A percentile compares a stretch with the other conserved stretches of the same genome.
Conservation (phyloP, 306 rosid genomes). For the Styphnolobium japonicum region DNA sequence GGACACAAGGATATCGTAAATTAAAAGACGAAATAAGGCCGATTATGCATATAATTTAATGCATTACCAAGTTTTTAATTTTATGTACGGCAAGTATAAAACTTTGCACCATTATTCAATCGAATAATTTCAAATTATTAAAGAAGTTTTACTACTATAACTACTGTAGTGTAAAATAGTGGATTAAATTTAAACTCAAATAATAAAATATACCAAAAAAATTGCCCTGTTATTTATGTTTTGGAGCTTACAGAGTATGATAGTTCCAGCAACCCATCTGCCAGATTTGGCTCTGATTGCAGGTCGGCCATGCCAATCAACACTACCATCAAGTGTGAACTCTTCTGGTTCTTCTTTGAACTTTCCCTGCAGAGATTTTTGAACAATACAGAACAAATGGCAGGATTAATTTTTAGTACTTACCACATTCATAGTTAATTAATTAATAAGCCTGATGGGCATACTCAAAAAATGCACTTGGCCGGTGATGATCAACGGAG, state of each 20-base stretch:
- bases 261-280: slow-evolving; percentile 81
- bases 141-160: too few species aligned
- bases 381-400: neutral
- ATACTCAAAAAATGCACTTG: neutral
- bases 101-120: too few species aligned
- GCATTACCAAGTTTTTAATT: too few species aligned
- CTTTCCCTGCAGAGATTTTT: slow-evolving; percentile 36
- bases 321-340: slow-evolving; percentile 74
- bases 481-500: neutral
- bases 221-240: neutral
- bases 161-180: too few species aligned
- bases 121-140: too few species aligned
- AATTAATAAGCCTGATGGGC: neutral
- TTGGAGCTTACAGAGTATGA: slow-evolving; percentile 72
- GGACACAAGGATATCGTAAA: neutral
- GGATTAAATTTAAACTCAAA: too few species aligned
- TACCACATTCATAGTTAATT: neutral
- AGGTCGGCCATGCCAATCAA: slow-evolving; percentile 78
- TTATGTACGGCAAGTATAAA: too few species aligned
- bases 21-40: neutral
- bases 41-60: neutral
- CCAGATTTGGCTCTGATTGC: slow-evolving; percentile 85
- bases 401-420: neutral
- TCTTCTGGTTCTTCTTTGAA: slow-evolving; percentile 54
- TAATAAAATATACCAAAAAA: neutral